Conservation (phyloP, 2,329 filamentous ascomycete species). For the Leptographium galeiforme region DNA sequence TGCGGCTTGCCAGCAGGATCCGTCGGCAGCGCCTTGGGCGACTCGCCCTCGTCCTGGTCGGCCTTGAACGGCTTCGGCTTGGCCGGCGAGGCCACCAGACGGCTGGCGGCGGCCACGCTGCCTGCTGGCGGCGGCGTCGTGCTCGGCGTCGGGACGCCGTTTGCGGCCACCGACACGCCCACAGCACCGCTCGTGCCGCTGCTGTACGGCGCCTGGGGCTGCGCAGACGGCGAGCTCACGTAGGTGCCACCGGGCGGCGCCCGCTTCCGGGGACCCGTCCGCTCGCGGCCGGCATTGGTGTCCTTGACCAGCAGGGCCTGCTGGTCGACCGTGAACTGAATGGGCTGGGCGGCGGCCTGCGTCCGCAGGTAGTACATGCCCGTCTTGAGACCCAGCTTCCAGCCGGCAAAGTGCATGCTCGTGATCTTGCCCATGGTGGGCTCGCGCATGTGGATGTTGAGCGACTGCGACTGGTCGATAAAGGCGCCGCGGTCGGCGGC, state of each 20-base stretch:
- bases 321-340: constrained; percentile 98
- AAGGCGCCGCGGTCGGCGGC: constrained; percentile 95
- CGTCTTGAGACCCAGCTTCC: constrained; percentile 98
- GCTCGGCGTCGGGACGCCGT: constrained; percentile 56
- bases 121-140: constrained; percentile 46
- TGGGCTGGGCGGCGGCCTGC: constrained; percentile 89
- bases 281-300: constrained; percentile 56
- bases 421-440: constrained; percentile 99
- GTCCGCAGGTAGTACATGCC: constrained; percentile 99
- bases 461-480: constrained; percentile 96
- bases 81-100: constrained; percentile 41
- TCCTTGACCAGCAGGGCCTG: constrained; percentile 83
- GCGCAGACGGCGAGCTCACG: constrained; percentile 44
- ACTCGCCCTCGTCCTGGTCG: constrained; percentile 63
- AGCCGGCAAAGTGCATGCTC: constrained; percentile 97
- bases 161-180: constrained; percentile 33
- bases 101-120: constrained; percentile 28
- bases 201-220: constrained; percentile 55
- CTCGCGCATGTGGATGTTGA: constrained; percentile 99
- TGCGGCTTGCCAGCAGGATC: constrained; percentile 51
- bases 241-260: constrained; percentile 42
- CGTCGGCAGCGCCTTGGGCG: constrained; percentile 62
- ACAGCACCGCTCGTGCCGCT: constrained; percentile 24
- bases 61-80: constrained; percentile 61
- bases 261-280: constrained; percentile 55